These are phyloP conservation scores for Malassezia pachydermatis DNA, from an alignment of 1,284 basidiomycete genomes.

Conservation along the genomic window DNA sequence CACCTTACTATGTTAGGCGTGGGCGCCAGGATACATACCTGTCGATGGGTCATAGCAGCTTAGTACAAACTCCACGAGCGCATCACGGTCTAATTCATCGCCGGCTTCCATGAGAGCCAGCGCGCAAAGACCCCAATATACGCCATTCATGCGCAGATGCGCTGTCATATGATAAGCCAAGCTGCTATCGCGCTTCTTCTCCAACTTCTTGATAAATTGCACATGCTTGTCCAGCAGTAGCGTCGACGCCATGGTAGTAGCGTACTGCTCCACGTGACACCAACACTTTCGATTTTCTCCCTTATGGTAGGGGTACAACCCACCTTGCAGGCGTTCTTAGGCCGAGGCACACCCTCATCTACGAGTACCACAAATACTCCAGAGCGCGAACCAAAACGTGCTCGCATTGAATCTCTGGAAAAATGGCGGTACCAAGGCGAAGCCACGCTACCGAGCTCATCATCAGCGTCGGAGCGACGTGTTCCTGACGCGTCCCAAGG, in stretches of 20 bases:
- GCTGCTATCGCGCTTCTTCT: constrained; percentile 17
- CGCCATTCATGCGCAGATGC: constrained; percentile 85
- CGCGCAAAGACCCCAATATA: constrained; percentile 92
- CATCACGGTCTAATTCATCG: constrained; percentile 67
- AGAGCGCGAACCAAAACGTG: too few species aligned
- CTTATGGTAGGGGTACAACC: background rate
- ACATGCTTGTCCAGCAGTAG: constrained; percentile 16
- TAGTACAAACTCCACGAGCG: constrained; percentile 80
- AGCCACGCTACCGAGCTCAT: too few species aligned
- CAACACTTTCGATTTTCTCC: background rate
- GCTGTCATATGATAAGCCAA: constrained; percentile 76
- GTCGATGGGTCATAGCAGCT: constrained; percentile 61
- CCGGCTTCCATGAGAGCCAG: constrained; percentile 66
- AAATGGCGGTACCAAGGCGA: too few species aligned
- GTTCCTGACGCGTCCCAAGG: too few species aligned
- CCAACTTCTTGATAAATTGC: constrained; percentile 16
- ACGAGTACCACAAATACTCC: too few species aligned
- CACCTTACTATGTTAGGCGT: constrained; percentile 55
- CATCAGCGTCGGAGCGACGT: too few species aligned
- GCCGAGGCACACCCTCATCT: too few species aligned
- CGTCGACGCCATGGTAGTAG: constrained; percentile 3
- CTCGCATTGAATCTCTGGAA: too few species aligned
- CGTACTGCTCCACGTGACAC: background rate
- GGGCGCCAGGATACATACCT: constrained; percentile 45
- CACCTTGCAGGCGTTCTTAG: background rate